Evolutionary conservation across 192 early-diverging fungal genomes (phyloP).

Genomic region (Coemansia sp.): DNA sequence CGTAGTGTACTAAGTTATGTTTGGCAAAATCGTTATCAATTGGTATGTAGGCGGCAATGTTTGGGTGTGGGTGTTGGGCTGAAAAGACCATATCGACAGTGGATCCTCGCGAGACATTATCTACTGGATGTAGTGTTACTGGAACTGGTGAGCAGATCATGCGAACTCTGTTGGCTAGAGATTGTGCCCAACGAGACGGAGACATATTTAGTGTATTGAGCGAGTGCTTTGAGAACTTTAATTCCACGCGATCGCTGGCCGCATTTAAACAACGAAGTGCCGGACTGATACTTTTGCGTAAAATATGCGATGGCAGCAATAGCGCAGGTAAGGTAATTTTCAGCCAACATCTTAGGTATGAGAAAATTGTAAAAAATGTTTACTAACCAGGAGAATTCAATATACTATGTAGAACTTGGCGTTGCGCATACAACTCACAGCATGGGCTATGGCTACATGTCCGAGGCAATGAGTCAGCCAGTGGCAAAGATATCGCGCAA

Average conservation of each 20-base stretch:
- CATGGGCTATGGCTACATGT: constrained; percentile 64
- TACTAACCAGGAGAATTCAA: constrained; percentile 11
- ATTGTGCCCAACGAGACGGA: constrained; percentile 52
- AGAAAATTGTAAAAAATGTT: background rate
- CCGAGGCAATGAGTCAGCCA: constrained; percentile 25
- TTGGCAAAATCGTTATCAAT: background rate
- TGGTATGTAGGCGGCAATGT: constrained; percentile 72
- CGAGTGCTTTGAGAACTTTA: constrained; percentile 23
- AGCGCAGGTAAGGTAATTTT: constrained; percentile 17
- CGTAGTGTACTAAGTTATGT: background rate
- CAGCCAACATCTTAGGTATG: background rate
- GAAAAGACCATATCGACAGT: constrained; percentile 35
- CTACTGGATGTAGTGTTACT: constrained; percentile 66
- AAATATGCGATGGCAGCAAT: constrained; percentile 11
- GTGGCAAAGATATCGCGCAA: constrained; percentile 39
- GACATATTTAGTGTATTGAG: constrained; percentile 27
- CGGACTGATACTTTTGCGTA: constrained; percentile 34
- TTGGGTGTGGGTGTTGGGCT: constrained; percentile 84
- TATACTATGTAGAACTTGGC: constrained; percentile 61
- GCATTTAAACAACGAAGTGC: constrained; percentile 20
- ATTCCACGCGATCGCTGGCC: constrained; percentile 5
- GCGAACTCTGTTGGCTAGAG: constrained; percentile 69
- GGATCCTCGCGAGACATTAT: constrained; percentile 21
- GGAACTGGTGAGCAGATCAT: constrained; percentile 88
- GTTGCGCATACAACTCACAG: constrained; percentile 74